phyloP scores from a whole-genome alignment of 257 asterid genomes.

The Pogostemon cablin region DNA sequence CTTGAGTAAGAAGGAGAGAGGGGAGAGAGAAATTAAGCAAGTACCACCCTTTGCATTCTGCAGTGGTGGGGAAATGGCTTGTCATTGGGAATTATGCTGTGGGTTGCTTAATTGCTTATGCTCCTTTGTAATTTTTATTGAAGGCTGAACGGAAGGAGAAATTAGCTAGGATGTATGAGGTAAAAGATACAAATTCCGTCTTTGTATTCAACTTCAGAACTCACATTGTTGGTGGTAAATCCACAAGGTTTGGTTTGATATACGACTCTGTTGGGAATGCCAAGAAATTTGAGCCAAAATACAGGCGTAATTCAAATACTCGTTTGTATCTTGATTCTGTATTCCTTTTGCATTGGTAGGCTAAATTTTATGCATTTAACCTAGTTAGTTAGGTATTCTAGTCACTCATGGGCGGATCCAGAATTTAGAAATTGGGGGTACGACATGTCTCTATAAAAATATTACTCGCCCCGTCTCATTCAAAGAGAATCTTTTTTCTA shows the following conservation, averaged over 20 bases:
- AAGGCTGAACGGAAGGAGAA: constrained; percentile 81
- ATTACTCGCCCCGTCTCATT: no score
- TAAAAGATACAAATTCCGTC: constrained; percentile 62
- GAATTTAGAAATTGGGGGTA: no score
- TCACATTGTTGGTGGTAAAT: constrained; percentile 84
- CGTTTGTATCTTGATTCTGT: background rate
- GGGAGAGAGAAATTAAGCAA: no score
- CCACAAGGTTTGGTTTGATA: constrained; percentile 82
- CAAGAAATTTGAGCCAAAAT: constrained; percentile 85
- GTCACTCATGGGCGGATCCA: background rate
- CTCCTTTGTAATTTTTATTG: constrained; percentile 1
- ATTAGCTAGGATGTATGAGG: constrained; percentile 64
- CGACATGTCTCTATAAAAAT: no score
- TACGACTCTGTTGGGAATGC: constrained; percentile 79
- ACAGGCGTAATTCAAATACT: constrained; percentile 57
- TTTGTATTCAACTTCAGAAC: constrained; percentile 78
- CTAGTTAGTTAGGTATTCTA: background rate
- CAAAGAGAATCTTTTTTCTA: no score
- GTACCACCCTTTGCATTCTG: no score
- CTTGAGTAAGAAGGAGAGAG: no score
- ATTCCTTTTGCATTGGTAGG: background rate
- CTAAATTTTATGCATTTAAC: background rate
- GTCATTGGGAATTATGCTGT: background rate
- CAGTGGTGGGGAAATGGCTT: no score
- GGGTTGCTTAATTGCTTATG: background rate